Evolutionary conservation across 2,329 filamentous ascomycete genomes (phyloP).

Genomic region (Chrysoporthe cubensis): DNA sequence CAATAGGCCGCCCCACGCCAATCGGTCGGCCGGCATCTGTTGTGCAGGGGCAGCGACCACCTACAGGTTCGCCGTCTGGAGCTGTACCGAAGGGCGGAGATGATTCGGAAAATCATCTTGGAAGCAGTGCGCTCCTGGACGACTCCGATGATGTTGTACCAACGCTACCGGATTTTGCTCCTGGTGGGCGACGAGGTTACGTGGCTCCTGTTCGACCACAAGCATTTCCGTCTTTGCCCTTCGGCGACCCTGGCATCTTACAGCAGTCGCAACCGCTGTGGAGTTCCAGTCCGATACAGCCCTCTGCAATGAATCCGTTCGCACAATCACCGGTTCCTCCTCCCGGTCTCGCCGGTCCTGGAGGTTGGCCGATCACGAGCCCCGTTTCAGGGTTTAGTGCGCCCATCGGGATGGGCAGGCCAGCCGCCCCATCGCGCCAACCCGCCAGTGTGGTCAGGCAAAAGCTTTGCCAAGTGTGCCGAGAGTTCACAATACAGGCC

Average conservation of each 20-base stretch:
- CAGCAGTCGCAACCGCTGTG: slow-evolving; percentile 21
- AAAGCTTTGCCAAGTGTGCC: slow-evolving; percentile 79
- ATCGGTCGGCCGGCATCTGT: slow-evolving; percentile 86
- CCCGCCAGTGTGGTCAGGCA: slow-evolving; percentile 73
- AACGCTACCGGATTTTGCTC: slow-evolving; percentile 25
- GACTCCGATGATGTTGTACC: slow-evolving; percentile 64
- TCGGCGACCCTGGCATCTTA: slow-evolving; percentile 29
- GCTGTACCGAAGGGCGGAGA: slow-evolving; percentile 63
- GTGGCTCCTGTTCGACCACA: slow-evolving; percentile 55
- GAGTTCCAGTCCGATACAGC: slow-evolving; percentile 33
- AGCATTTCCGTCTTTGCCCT: slow-evolving; percentile 45
- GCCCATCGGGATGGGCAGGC: slow-evolving; percentile 43
- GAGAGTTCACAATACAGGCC: slow-evolving; percentile 51
- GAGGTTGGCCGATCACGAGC: slow-evolving; percentile 38
- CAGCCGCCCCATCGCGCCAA: slow-evolving; percentile 45
- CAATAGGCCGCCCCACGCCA: slow-evolving; percentile 80
- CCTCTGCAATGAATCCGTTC: slow-evolving; percentile 32
- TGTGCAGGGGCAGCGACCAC: slow-evolving; percentile 53
- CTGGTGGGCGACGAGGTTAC: slow-evolving; percentile 46
- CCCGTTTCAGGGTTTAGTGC: slow-evolving; percentile 37
- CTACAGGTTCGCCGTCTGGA: slow-evolving; percentile 33
- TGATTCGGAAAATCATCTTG: slow-evolving; percentile 76
- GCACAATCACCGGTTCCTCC: slow-evolving; percentile 44
- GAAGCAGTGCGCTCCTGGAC: slow-evolving; percentile 85
- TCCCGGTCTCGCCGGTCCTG: slow-evolving; percentile 48